phyloP scores from a whole-genome alignment of 495 filamentous ascomycete genomes.

The Bombardia bombarda region DNA sequence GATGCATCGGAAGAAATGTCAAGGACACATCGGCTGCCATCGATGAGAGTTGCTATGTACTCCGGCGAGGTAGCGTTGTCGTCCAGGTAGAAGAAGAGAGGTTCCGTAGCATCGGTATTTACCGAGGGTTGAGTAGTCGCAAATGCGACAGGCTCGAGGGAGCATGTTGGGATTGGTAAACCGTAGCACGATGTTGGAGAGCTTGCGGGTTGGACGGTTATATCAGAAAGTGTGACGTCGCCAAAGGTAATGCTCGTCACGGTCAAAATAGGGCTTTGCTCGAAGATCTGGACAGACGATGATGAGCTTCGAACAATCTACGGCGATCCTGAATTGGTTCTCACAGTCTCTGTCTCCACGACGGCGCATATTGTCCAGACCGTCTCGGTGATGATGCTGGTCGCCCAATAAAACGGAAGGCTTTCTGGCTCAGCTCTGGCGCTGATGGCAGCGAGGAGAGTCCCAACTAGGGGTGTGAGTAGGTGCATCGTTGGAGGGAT shows the following conservation, averaged over 20 bases:
- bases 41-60: constrained; percentile 11
- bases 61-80: constrained; percentile 12
- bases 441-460: no score
- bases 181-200: constrained; percentile 16
- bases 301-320: background rate
- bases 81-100: constrained; percentile 12
- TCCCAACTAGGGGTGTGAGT: no score
- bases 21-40: constrained; percentile 9
- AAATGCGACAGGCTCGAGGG: constrained; percentile 11
- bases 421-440: no score
- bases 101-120: background rate
- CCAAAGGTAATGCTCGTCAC: constrained; percentile 10
- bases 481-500: no score
- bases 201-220: constrained; percentile 14
- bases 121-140: background rate
- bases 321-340: background rate
- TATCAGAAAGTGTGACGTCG: constrained; percentile 7
- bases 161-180: constrained; percentile 10
- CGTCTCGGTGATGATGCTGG: constrained; percentile 11
- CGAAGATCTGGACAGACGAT: background rate
- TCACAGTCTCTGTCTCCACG: constrained; percentile 10
- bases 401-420: background rate
- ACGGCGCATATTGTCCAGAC: constrained; percentile 8
- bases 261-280: constrained; percentile 5
- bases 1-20: constrained; percentile 13